Percentiles rank a stretch among this genome's conserved stretches.
These are phyloP conservation scores for Viridothelium virens DNA, from an alignment of 495 filamentous ascomycete species.

Conservation along the genomic window DNA sequence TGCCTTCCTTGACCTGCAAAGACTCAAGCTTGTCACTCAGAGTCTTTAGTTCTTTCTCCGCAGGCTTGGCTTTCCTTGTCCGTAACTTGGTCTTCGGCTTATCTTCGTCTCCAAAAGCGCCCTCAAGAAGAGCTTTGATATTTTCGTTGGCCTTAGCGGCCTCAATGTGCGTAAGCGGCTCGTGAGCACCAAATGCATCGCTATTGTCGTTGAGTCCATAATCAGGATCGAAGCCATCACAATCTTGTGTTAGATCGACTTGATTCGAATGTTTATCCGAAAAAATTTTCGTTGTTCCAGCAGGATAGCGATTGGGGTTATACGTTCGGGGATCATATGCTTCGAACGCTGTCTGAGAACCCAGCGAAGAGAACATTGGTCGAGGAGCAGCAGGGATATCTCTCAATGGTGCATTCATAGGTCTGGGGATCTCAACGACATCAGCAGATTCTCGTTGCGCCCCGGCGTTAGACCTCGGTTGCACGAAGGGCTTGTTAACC, in stretches of 20 bases:
- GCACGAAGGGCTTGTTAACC: slow-evolving; percentile 7
- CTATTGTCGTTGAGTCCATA: slow-evolving; percentile 26
- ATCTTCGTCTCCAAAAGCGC: slow-evolving; percentile 75
- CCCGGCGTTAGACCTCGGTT: slow-evolving; percentile 11
- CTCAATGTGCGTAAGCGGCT: slow-evolving; percentile 66
- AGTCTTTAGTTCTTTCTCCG: slow-evolving; percentile 42
- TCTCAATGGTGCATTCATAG: slow-evolving; percentile 26
- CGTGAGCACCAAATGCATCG: slow-evolving; percentile 37
- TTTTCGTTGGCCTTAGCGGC: slow-evolving; percentile 69
- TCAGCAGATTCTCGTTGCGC: slow-evolving; percentile 12
- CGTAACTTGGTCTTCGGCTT: slow-evolving; percentile 46
- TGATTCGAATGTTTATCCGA: neutral
- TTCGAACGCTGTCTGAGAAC: slow-evolving; percentile 26
- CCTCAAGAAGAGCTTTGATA: slow-evolving; percentile 80
- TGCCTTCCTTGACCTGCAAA: slow-evolving; percentile 45
- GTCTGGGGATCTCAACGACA: slow-evolving; percentile 24
- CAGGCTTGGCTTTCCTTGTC: slow-evolving; percentile 44
- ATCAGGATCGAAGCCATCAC: slow-evolving; percentile 38
- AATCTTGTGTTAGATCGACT: slow-evolving; percentile 29
- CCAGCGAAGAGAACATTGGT: slow-evolving; percentile 31
- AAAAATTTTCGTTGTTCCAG: no score
- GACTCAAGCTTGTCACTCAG: slow-evolving; percentile 53
- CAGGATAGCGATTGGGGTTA: slow-evolving; percentile 3
- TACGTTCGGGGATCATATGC: slow-evolving; percentile 19
- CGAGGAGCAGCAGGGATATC: slow-evolving; percentile 24